phyloP scores from a whole-genome alignment of 2,329 filamentous ascomycete species.

The Coleophoma crateriformis region DNA sequence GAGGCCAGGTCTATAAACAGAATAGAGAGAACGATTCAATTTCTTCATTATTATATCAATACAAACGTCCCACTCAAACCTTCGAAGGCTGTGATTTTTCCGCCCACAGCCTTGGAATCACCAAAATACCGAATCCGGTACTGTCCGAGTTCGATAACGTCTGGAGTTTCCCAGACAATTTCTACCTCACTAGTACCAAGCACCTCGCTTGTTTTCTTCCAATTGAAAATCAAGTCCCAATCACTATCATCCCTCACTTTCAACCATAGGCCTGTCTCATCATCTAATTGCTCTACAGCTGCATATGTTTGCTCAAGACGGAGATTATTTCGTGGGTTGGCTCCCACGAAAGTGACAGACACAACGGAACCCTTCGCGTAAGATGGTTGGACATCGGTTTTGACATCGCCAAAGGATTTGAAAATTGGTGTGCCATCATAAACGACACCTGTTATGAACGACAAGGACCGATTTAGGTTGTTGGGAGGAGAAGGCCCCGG shows the following conservation, averaged over 20 bases:
- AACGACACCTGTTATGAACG: slow-evolving; percentile 76
- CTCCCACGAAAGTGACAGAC: slow-evolving; percentile 69
- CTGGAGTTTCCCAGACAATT: slow-evolving; percentile 74
- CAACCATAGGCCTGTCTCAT: slow-evolving; percentile 48
- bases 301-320: slow-evolving; percentile 73
- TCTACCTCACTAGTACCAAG: slow-evolving; percentile 73
- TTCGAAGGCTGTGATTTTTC: slow-evolving; percentile 61
- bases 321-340: slow-evolving; percentile 87
- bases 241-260: slow-evolving; percentile 68
- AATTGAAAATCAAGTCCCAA: slow-evolving; percentile 78
- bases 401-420: slow-evolving; percentile 65
- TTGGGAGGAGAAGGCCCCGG: slow-evolving; percentile 66
- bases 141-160: slow-evolving; percentile 52
- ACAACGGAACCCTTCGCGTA: slow-evolving; percentile 59
- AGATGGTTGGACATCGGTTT: slow-evolving; percentile 43
- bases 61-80: slow-evolving; percentile 55
- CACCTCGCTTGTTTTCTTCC: slow-evolving; percentile 66
- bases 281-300: slow-evolving; percentile 60
- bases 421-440: slow-evolving; percentile 63
- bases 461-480: slow-evolving; percentile 69
- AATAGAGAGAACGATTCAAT: neutral
- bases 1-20: neutral
- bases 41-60: slow-evolving; percentile 5
- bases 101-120: slow-evolving; percentile 64
- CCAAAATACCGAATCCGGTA: slow-evolving; percentile 84